Evolutionary conservation across 805 yeast genomes (phyloP).

Genomic region (Candida boidinii): DNA sequence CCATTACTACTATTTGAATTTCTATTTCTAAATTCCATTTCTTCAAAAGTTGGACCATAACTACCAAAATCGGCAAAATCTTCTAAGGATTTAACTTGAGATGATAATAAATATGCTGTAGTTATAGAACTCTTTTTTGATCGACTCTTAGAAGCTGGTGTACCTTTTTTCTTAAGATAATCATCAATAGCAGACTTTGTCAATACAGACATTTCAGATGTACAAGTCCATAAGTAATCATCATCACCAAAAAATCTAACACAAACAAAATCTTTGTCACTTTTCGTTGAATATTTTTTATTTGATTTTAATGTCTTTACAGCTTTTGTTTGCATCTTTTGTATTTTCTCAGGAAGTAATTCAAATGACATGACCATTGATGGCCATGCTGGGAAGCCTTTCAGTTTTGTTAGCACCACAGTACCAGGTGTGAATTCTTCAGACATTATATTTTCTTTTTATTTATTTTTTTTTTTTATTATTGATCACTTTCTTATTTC

Average conservation of each 20-base stretch:
- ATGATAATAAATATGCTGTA: conserved; percentile 21
- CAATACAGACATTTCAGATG: conserved; percentile 41
- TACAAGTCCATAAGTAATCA: conserved; percentile 59
- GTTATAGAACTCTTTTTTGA: conserved; percentile 26
- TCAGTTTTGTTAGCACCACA: conserved; percentile 68
- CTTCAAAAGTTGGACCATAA: conserved; percentile 20
- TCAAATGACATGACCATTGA: conserved; percentile 64
- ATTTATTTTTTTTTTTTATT: too few relatives aligned
- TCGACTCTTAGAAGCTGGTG: conserved; percentile 13
- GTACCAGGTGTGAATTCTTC: conserved; percentile 34
- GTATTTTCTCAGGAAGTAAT: conserved; percentile 50
- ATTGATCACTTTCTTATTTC: too few relatives aligned
- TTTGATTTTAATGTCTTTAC: conserved; percentile 19
- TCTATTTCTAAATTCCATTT: too few relatives aligned
- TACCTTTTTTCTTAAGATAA: conserved; percentile 19
- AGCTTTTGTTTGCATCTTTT: conserved; percentile 40
- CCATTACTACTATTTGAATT: too few relatives aligned
- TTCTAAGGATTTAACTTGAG: conserved; percentile 37
- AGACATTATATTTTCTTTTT: too few relatives aligned
- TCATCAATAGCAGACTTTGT: conserved; percentile 30
- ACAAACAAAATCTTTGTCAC: conserved; percentile 26
- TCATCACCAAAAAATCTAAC: conserved; percentile 69
- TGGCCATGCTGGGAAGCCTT: conserved; percentile 90
- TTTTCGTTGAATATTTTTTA: conserved; percentile 9
- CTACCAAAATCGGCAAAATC: conserved; percentile 35